Evolutionary conservation across 169 alveolate species (phyloP).

Genomic region (Eimeria zaria): DNA sequence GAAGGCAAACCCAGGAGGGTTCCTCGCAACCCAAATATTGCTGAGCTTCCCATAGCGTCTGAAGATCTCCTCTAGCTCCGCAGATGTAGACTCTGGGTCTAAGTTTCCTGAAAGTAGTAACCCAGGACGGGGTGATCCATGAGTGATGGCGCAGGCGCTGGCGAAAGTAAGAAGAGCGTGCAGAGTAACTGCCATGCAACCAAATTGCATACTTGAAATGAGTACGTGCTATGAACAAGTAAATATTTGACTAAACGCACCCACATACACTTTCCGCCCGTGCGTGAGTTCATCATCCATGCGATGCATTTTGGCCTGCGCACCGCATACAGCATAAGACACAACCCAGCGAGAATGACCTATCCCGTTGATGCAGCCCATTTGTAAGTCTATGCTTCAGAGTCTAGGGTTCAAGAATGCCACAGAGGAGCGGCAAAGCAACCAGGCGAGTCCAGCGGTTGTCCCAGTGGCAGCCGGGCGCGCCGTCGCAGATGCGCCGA

Average conservation of each 20-base stretch:
- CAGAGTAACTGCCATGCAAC: background rate
- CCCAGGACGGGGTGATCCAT: background rate
- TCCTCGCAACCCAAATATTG: slow-evolving; percentile 87
- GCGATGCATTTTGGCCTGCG: slow-evolving; percentile 71
- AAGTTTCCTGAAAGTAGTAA: slow-evolving; percentile 42
- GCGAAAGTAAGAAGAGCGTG: background rate
- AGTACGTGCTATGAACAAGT: background rate
- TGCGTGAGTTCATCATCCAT: slow-evolving; percentile 38
- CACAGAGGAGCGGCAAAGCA: background rate
- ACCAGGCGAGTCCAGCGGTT: background rate
- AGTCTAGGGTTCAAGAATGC: background rate
- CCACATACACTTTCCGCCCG: slow-evolving; percentile 75
- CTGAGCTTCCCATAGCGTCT: slow-evolving; percentile 83
- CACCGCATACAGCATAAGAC: background rate
- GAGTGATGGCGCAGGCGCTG: background rate
- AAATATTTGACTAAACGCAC: background rate
- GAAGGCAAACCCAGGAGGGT: slow-evolving; percentile 87
- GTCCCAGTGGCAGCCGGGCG: background rate
- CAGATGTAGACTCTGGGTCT: slow-evolving; percentile 66
- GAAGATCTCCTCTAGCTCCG: slow-evolving; percentile 82
- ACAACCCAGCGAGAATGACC: background rate
- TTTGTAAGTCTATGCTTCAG: too few species aligned
- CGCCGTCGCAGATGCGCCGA: background rate
- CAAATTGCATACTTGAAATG: background rate
- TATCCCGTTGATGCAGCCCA: background rate